These are phyloP conservation scores for Fusarium transvaalense DNA, from an alignment of 2,329 filamentous ascomycete species.

Conservation along the genomic window DNA sequence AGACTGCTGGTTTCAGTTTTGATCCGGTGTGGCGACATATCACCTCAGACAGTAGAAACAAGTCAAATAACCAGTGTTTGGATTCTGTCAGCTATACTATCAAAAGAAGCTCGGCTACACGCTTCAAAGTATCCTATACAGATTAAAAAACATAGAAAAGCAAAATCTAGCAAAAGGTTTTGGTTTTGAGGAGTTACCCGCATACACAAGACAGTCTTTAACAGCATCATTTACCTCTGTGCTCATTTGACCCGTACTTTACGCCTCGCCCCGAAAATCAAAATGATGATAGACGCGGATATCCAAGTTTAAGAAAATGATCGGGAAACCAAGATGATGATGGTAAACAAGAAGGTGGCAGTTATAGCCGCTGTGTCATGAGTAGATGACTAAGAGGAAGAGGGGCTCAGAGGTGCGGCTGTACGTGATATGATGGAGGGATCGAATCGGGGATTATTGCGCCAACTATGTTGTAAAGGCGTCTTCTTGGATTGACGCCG, in stretches of 20 bases:
- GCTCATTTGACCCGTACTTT: background rate
- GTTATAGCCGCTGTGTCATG: background rate
- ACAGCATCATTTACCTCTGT: constrained; percentile 2
- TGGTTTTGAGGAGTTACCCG: background rate
- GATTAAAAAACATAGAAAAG: constrained; percentile 4
- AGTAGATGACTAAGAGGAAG: background rate
- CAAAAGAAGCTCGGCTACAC: background rate
- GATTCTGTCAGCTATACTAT: constrained; percentile 2
- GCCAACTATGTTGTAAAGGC: background rate
- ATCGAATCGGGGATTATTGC: background rate
- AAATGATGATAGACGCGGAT: constrained; percentile 1
- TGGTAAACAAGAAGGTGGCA: background rate
- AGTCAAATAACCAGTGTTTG: background rate
- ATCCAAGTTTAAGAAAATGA: background rate
- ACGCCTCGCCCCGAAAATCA: constrained; percentile 4
- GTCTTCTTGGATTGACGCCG: background rate
- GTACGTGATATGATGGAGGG: background rate
- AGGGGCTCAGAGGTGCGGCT: background rate
- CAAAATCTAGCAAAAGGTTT: background rate
- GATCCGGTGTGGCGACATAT: background rate
- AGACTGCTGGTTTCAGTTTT: no score
- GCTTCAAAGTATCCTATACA: background rate
- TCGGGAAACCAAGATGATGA: background rate
- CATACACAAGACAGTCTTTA: background rate
- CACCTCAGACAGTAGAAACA: background rate